Evolutionary conservation across 176 grass and related monocot genomes (phyloP), one percentile per base, ranked within the genome.

Genomic region (Carex myosuroides): DNA sequence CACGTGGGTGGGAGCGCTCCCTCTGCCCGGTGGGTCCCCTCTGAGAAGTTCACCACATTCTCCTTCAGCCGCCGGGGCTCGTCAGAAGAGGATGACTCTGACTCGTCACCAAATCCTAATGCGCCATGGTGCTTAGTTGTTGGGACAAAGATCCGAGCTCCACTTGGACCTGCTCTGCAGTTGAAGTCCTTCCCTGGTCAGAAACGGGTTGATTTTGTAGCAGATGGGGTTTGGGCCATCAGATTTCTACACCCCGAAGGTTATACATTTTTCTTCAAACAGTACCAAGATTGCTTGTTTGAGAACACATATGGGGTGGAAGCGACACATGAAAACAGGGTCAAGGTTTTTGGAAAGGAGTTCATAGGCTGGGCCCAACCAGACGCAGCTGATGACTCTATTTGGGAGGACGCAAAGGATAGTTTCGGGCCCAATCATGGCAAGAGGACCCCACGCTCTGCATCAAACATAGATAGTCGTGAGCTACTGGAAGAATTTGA

Each of bases 261-360:
- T 14, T 95, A 90, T 83, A 37, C 22, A 0, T 79, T 85, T 16
- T 99, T 99, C 91, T 91, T 87, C 65, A 74, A 88, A 22, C 90
- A 85, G 88, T 95, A 95, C 81, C 70, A 92, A 11, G 91, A 87
- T 69, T 98, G 95, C 9, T 64, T 95, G 0, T 98, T 98, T 7
- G 95, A 99, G 81, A 99, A 99, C 83, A 95, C 88, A 61, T 90
- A 99, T 11, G 89, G 88, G 57, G 79, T 99, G 1, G 90, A 89
- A 1, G 88, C 89, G 13, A 99, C 88, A 8, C 86, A 94, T 1
- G 87, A 90, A 33, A 94, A 94, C 86, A 90, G 83, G 14, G 77
- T 91, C 48, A 99, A 95, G 93, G 93, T 99, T 5, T 99, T 91
- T 48, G 96, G 96, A 2, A 99, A 99, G 80, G 96, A 99, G 0